Evolutionary conservation across 352 stramenopile genomes (phyloP), one percentile per base, ranked within the genome.

Genomic region (Globisporangium lucens): DNA sequence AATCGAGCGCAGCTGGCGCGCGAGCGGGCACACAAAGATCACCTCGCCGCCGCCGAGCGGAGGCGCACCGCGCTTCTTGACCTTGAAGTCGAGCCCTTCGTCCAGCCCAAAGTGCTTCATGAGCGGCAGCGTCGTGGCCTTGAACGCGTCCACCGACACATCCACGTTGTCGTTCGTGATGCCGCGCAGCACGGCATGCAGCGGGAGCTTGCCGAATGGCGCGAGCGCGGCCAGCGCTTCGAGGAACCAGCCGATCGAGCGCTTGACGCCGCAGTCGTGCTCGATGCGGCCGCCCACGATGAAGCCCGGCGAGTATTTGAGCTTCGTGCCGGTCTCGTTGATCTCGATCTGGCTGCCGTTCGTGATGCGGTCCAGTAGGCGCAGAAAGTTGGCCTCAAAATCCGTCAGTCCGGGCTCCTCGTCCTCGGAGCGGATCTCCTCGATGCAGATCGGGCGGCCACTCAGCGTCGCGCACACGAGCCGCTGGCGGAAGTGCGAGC

Each of bases 291-390:
- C 98, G 24, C 97, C 97, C 29, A 98, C 82, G 53, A 99, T 86
- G 62, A 99, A 95, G 13, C 98, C 98, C 0, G 97, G 97, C 67
- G 90, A 89, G 76, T 99, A 99, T 72, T 94, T 88, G 55, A 99
- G 87, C 74, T 98, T 97, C 30, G 97, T 99, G 66, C 98, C 98
- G 1, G 97, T 99, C 69, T 98, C 95, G 75, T 99, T 99, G 84
- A 99, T 99, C 82, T 99, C 97, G 61, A 99, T 94, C 66, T 98
- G 89, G 58, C 87, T 98, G 51, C 98, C 98, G 76, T 99, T 99
- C 10, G 97, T 99, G 65, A 99, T 82, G 63, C 87, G 88, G 81
- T 99, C 97, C 49, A 99, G 73, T 10, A 99, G 78, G 35, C 97
- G 93, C 58, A 99, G 63, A 68, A 99, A 98, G 74, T 89, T 98